Evolutionary conservation across 805 yeast species (phyloP), one percentile per base, ranked within the genome.

Genomic region (Metschnikowia amazonensis): DNA sequence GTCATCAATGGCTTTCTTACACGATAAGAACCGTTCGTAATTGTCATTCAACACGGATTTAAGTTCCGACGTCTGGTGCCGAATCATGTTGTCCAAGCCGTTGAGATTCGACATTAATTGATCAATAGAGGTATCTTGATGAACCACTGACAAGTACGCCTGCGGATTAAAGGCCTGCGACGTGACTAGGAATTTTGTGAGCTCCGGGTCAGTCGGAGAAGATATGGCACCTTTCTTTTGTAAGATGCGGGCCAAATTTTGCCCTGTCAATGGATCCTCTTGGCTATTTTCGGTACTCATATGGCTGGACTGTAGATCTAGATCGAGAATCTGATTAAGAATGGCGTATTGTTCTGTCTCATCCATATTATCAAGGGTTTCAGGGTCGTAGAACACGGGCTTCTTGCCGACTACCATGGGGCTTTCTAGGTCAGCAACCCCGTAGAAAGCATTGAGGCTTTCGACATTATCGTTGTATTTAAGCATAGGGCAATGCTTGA

Each of bases 1-100:
- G n/a, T 63, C 63, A 50, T 71, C 76, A n/a, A 71, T 69, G 4
- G 67, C 56, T 37, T 57, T 55, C 44, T 71, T 71, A 49, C 72
- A 65, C 43, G 65, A 57, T 42, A 71, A 57, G 42, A 71, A 69
- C 40, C 59, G 58, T 23, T 59, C 52, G 50, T 61, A 71, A 46
- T 71, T 69, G 27, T 62, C 64, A 46, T 69, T 66, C 5, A 71
- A 61, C 8, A 65, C 72, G 2, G 59, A 51, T 46, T 68, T 67
- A 49, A 71, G 60, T 43, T 70, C 66, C 7, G 51, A 46, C 5
- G 70, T 64, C 48, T 71, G 72, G 42, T 61, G 57, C 21, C 63
- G 59, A 29, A 71, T 71, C 32, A 57, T 65, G 16, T 53, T 44
- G 46, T 70, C 70, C 23, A 71, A 58, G n/a, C 52, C 60, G n/a